Evolutionary conservation across 179 eudicot genomes (phyloP).

Genomic region (Sideroxylon spinosum): DNA sequence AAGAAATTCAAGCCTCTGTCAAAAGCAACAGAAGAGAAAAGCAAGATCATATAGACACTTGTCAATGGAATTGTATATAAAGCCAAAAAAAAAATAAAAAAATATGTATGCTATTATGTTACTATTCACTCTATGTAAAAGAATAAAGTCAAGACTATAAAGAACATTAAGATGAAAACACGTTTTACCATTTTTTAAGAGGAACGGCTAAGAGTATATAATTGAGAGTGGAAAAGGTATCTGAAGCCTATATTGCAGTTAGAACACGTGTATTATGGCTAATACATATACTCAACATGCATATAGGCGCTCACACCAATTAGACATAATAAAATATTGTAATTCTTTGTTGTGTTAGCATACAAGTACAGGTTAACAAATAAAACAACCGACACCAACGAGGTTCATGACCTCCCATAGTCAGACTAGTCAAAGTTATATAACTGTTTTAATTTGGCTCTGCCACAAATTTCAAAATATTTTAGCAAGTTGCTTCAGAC

Average conservation of each 20-base stretch:
- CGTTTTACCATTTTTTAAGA: not conserved
- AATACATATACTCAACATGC: not conserved
- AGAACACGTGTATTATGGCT: not conserved
- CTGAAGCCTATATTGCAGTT: not conserved
- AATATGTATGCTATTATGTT: not conserved
- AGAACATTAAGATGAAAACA: not conserved
- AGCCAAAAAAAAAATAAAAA: not conserved
- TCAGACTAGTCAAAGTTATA: not conserved
- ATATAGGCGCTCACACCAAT: not conserved
- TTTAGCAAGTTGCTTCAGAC: not conserved
- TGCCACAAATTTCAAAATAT: not conserved
- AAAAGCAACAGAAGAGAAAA: constrained; percentile 10
- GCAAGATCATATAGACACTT: not conserved
- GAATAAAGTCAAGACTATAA: not conserved
- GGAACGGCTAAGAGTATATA: not conserved
- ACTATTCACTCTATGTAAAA: not conserved
- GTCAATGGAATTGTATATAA: not conserved
- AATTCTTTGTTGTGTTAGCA: not conserved
- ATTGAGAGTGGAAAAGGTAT: not conserved
- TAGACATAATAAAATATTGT: not conserved
- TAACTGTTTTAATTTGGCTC: not conserved
- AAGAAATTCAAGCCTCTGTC: constrained; percentile 88
- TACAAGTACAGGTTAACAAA: not conserved
- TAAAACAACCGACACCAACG: not conserved
- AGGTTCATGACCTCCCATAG: not conserved